A percentile compares a stretch with the other conserved stretches of the same genome.
These are phyloP conservation scores for Quercus alba DNA, from an alignment of 306 rosid species.

Conservation along the genomic window DNA sequence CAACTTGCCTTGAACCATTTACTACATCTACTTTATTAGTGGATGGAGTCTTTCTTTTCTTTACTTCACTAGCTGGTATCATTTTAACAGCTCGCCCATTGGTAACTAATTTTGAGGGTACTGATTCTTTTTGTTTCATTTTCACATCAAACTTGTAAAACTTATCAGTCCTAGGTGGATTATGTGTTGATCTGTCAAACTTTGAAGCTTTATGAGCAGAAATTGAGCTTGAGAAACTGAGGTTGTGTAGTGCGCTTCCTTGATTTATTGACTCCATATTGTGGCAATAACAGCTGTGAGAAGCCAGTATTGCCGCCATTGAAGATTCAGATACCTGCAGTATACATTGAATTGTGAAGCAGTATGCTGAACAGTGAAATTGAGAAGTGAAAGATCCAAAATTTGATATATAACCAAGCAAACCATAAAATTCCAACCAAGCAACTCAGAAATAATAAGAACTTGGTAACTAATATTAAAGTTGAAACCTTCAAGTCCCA, in stretches of 20 bases:
- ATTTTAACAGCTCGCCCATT: slow-evolving; percentile 79
- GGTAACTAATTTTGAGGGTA: slow-evolving; percentile 45
- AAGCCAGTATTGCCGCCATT: slow-evolving; percentile 69
- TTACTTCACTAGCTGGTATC: slow-evolving; percentile 73
- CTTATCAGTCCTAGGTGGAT: slow-evolving; percentile 12
- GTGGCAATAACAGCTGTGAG: slow-evolving; percentile 49
- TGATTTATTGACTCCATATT: slow-evolving; percentile 42
- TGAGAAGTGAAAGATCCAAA: not conserved
- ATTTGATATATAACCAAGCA: slow-evolving; percentile 2
- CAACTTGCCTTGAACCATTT: slow-evolving; percentile 51
- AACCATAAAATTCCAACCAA: not conserved
- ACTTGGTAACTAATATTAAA: not conserved
- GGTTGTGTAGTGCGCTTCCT: slow-evolving; percentile 33
- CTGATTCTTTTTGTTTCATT: slow-evolving; percentile 49
- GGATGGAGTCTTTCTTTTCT: slow-evolving; percentile 40
- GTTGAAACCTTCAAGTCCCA: not conserved
- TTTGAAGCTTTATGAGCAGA: slow-evolving; percentile 39
- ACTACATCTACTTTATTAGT: slow-evolving; percentile 42
- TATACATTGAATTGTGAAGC: slow-evolving; percentile 1
- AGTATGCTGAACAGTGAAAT: not conserved
- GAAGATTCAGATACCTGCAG: slow-evolving; percentile 27
- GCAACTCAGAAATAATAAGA: not conserved
- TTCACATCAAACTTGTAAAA: slow-evolving; percentile 38
- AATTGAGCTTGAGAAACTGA: slow-evolving; percentile 60
- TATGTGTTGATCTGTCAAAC: slow-evolving; percentile 25